Evolutionary conservation across 495 filamentous ascomycete genomes (phyloP), one percentile per base, ranked within the genome.

Genomic region (Pyrenopolyporus hunteri): DNA sequence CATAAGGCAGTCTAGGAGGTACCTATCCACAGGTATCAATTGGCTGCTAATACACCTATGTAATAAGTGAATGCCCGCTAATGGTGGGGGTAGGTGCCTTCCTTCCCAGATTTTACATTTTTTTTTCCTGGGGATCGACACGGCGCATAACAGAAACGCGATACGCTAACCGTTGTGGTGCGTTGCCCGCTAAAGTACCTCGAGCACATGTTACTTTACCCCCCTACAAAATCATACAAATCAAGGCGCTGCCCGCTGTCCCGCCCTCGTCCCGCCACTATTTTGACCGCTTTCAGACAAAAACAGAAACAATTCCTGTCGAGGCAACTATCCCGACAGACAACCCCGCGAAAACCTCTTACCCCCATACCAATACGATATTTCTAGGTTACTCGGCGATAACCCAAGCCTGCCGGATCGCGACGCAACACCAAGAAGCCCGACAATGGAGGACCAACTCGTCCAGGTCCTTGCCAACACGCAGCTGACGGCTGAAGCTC

Each of bases 371-470:
- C 37, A 23, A 42, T 17, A 42, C 19, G 11, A 42, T 42, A 22
- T 42, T 42, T n/a, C n/a, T 17, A 42, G 37, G 16, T 23, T 23
- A 11, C 23, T 45, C 42, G 28, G 28, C 5, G 28, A 29, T n/a
- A 11, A 11, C 40, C 13, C 16, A 14, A 28, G n/a, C 42, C 28
- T 10, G 13, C 42, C 16, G 42, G 42, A 45, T 45, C 42, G 42
- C 23, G 6, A 45, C 42, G 14, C 11, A 17, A 14, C 14, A 26
- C 28, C 42, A 22, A 25, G 13, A 4, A 32, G 1, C 36, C n/a
- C 36, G 28, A 54, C 70, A 75, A 93, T 93, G 90, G 91, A 95
- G 81, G 88, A 93, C 77, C 84, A 91, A 74, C 83, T 96, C 63
- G 83, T 92, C 61, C 83, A 83, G 65, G 81, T 95, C 65, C 87